phyloP scores from a whole-genome alignment of 495 filamentous ascomycete species.

The Aspergillus wentii region DNA sequence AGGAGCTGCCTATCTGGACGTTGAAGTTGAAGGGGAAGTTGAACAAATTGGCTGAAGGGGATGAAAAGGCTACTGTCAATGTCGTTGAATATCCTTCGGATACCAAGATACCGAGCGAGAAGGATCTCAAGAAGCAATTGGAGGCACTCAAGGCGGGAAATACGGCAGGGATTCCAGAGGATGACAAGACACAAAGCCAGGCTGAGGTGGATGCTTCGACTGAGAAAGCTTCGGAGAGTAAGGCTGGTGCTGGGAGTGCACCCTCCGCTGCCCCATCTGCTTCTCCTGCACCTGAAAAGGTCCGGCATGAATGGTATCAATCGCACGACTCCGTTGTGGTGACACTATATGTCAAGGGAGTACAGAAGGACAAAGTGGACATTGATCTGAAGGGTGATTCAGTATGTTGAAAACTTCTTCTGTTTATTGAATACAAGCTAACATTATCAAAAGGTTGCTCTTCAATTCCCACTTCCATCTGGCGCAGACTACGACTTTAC shows the following conservation, averaged over 20 bases:
- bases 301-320: constrained; percentile 81
- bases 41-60: constrained; percentile 52
- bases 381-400: constrained; percentile 54
- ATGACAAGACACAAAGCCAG: background rate
- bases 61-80: constrained; percentile 52
- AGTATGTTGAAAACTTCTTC: constrained; percentile 30
- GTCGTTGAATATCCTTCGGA: constrained; percentile 59
- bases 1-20: constrained; percentile 55
- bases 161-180: constrained; percentile 3
- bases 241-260: constrained; percentile 4
- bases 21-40: constrained; percentile 49
- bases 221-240: constrained; percentile 11
- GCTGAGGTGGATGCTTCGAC: constrained; percentile 1
- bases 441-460: constrained; percentile 40
- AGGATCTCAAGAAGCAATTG: constrained; percentile 29
- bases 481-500: constrained; percentile 60
- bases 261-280: constrained; percentile 4
- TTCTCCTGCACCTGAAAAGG: constrained; percentile 39
- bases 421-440: too few species aligned
- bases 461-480: constrained; percentile 63
- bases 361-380: constrained; percentile 56
- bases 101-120: constrained; percentile 40
- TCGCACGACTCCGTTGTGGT: constrained; percentile 59
- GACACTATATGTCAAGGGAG: constrained; percentile 66
- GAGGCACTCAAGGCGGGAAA: constrained; percentile 23